Base-by-base conservation (phyloP, 805 yeast genomes). In the Suhomyces emberorum region DNA sequence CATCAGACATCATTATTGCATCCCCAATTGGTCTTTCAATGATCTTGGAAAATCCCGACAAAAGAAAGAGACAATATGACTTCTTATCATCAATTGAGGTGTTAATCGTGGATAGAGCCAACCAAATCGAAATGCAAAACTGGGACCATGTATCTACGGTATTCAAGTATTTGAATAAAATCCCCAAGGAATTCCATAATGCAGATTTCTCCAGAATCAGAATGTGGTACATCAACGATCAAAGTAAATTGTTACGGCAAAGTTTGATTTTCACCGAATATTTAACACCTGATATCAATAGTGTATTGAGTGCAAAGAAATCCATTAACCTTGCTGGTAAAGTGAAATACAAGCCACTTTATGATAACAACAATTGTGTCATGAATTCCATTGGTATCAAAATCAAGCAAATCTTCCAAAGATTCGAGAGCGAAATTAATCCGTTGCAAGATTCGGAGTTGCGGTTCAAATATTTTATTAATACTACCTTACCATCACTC, bases 131-230 rank as follows among this genome's bases (percentile, higher is more conserved):
- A 53, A 84, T 83, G 84, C 98, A 93, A 61, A 88, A 89, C 53
- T 84, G 97, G 89, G 83, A 83, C 24, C 95, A 91, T 61, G 72
- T 93, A 7, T 60, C 59, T 20, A 79, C 81, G 11, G 73, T 80
- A 4, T 65, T 81, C 47, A 78, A 79, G 44, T 79, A 82, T 54
- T 47, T 88, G 38, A 88, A 89, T 59, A 66, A 72, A 38, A 77
- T 88, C 30, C 98, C 98, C 4, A 76, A 77, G 44, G 77, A 82
- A 34, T 73, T 73, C 45, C 80, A 84, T 45, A 88, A 79, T 44
- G 83, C 95, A 11, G 98, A 93, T 61, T 93, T 93, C 59, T 79
- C 93, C 39, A 74, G 98, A 48, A 81, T 93, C 25, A 74, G 96
- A 49, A 83, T 85, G 83, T 89, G 95, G 95, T 80, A 83, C 24